Base-by-base conservation (phyloP, 331 rosid genomes). In the Cydonia oblonga region DNA sequence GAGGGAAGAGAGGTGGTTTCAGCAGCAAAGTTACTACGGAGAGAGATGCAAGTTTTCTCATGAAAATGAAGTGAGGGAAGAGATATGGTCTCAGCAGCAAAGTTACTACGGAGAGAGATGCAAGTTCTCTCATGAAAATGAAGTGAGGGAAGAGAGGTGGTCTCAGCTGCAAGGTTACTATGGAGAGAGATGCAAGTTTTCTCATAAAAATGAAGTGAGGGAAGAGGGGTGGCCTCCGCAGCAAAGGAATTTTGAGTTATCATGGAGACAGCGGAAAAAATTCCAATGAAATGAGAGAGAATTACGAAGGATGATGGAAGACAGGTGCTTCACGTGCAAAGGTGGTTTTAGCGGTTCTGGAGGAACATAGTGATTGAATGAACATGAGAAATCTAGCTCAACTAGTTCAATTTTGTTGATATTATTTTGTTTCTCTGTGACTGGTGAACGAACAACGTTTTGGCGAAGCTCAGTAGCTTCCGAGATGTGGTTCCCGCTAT, bases 111-210 rank as follows among this genome's bases (percentile, higher is more conserved):
- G 98, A 59, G 90, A 86, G 33, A 86, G 56, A 23, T 89, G 97
- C 85, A 93, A 84, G 69, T 93, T 81, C 76, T 76, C 73, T 4
- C 97, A 93, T 80, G 86, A 69, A 76, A 76, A 9, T 26, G 76
- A 38, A 63, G 54, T 58, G 53, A 76, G 52, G 44, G 68, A 42
- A 64, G 56, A 66, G 4, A 71, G 70, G 57, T 66, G 49, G 67
- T 51, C 78, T 46, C 19, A 30, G 19, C 49, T 30, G 22, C 33
- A 72, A 58, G 24, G 98, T 71, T 52, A 73, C 78, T 89, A 30
- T 51, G 96, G 98, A 59, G 90, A 86, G 46, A 86, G 56, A n/a
- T 93, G 97, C 86, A 93, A 84, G 69, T 93, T 81, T 78, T 76
- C 71, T 38, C 97, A 93, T 80, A 86, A 69, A 38, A 76, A 9